These are phyloP conservation scores for Odontarrhena argentea DNA, from an alignment of 345 rosid species.

Conservation along the genomic window DNA sequence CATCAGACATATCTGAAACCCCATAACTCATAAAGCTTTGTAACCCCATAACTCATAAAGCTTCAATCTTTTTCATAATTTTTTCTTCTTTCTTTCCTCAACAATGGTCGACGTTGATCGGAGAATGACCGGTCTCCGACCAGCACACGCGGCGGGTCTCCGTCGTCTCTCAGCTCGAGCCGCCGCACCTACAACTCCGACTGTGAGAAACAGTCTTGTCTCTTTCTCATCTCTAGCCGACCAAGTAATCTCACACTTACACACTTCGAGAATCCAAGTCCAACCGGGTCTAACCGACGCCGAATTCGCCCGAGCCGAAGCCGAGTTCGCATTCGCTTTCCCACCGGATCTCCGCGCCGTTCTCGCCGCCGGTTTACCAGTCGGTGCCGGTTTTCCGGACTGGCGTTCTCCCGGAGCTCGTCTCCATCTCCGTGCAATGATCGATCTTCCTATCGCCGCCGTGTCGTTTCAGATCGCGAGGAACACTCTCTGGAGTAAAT, in stretches of 20 bases:
- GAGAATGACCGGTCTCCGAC: slow-evolving; percentile 85
- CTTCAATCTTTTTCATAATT: slow-evolving; percentile 18
- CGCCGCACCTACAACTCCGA: slow-evolving; percentile 60
- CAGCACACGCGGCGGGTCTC: slow-evolving; percentile 85
- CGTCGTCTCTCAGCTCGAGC: slow-evolving; percentile 97
- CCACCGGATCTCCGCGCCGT: slow-evolving; percentile 95
- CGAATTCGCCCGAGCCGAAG: slow-evolving; percentile 87
- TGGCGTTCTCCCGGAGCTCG: slow-evolving; percentile 89
- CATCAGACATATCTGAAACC: slow-evolving; percentile 44
- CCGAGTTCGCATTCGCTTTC: slow-evolving; percentile 86
- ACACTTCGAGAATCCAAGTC: slow-evolving; percentile 69
- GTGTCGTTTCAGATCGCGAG: slow-evolving; percentile 87
- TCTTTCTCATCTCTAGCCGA: slow-evolving; percentile 78
- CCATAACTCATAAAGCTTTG: slow-evolving; percentile 42
- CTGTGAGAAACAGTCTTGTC: slow-evolving; percentile 63
- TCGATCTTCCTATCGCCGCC: slow-evolving; percentile 91
- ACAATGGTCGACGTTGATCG: slow-evolving; percentile 99
- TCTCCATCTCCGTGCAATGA: slow-evolving; percentile 73
- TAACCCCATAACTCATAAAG: slow-evolving; percentile 44
- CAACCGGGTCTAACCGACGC: slow-evolving; percentile 80
- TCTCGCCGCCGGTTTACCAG: slow-evolving; percentile 81
- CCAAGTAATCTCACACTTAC: slow-evolving; percentile 70
- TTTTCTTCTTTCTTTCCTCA: neutral
- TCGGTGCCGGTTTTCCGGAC: slow-evolving; percentile 90
- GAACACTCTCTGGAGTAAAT: slow-evolving; percentile 82